A percentile compares a stretch with the other conserved stretches of the same genome.
Evolutionary conservation across 257 asterid genomes (phyloP).

Genomic region (Solanum microdontum): DNA sequence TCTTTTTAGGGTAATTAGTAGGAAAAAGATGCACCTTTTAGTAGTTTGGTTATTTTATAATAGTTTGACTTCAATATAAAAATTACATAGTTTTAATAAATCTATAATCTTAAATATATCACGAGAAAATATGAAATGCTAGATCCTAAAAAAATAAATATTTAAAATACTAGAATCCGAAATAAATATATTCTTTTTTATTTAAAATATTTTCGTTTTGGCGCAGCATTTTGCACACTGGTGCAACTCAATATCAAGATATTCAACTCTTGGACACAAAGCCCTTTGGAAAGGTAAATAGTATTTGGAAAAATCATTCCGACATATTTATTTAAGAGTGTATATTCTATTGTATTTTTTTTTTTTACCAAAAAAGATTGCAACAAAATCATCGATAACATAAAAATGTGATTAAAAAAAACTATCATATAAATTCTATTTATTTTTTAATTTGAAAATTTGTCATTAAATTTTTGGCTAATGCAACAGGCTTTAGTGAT

Average conservation of each 20-base stretch:
- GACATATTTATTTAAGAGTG: too few relatives aligned
- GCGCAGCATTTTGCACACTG: constrained; percentile 80
- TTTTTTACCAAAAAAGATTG: not conserved
- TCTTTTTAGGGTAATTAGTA: not conserved
- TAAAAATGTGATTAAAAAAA: not conserved
- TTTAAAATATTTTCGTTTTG: not conserved
- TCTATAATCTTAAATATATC: too few relatives aligned
- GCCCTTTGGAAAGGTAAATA: constrained; percentile 67
- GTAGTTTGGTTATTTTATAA: not conserved
- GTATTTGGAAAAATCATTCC: too few relatives aligned
- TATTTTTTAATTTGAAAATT: not conserved
- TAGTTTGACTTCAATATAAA: too few relatives aligned
- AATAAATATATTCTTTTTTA: not conserved
- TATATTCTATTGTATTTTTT: too few relatives aligned
- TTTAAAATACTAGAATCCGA: not conserved
- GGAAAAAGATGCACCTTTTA: not conserved
- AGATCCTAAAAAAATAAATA: too few relatives aligned
- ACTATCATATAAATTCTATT: not conserved
- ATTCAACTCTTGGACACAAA: constrained; percentile 90
- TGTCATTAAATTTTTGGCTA: not conserved
- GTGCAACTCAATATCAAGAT: constrained; percentile 83
- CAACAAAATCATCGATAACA: not conserved
- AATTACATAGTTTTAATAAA: too few relatives aligned
- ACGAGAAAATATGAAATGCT: too few relatives aligned
- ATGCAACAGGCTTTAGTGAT: constrained; percentile 67